Percentiles rank a stretch among this genome's conserved stretches.
phyloP scores from a whole-genome alignment of 2,329 filamentous ascomycete genomes.

The Monosporascus sp. region DNA sequence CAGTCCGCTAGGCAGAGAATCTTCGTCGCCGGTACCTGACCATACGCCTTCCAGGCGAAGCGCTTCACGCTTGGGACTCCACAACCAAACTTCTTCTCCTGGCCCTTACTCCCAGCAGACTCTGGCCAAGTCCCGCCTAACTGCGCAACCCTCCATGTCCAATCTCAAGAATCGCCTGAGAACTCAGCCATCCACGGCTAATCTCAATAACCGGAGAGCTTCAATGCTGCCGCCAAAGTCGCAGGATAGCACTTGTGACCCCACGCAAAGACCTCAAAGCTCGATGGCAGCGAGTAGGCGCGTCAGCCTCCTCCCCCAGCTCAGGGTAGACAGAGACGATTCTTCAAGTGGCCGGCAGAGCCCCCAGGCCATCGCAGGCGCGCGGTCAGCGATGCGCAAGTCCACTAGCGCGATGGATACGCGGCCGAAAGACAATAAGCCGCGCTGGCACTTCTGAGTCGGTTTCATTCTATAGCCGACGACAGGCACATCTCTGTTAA shows the following conservation, averaged over 20 bases:
- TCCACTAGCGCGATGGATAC: slow-evolving; percentile 25
- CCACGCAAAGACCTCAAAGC: slow-evolving; percentile 45
- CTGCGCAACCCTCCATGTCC: slow-evolving; percentile 38
- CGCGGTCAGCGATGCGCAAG: slow-evolving; percentile 39
- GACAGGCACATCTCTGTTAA: no score
- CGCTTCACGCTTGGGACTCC: slow-evolving; percentile 44
- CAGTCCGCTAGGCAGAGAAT: slow-evolving; percentile 41
- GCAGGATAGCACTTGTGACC: slow-evolving; percentile 22
- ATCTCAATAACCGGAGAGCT: slow-evolving; percentile 40
- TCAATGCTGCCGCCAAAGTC: slow-evolving; percentile 46
- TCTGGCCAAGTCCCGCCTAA: slow-evolving; percentile 38
- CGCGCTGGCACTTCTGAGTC: slow-evolving; percentile 42
- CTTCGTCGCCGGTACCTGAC: slow-evolving; percentile 42
- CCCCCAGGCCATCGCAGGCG: slow-evolving; percentile 40
- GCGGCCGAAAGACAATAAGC: slow-evolving; percentile 37
- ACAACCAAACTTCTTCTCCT: slow-evolving; percentile 46
- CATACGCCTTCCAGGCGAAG: slow-evolving; percentile 39
- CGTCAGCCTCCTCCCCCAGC: slow-evolving; percentile 48
- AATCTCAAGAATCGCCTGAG: slow-evolving; percentile 37
- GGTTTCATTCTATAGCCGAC: not conserved
- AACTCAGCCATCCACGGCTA: slow-evolving; percentile 38
- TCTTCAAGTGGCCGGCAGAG: slow-evolving; percentile 39
- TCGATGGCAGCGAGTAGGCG: slow-evolving; percentile 48
- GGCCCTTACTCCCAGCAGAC: slow-evolving; percentile 42
- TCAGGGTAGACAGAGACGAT: slow-evolving; percentile 28